Conservation (phyloP, 2,329 filamentous ascomycete genomes). For the Ceratocystis lukuohia region DNA sequence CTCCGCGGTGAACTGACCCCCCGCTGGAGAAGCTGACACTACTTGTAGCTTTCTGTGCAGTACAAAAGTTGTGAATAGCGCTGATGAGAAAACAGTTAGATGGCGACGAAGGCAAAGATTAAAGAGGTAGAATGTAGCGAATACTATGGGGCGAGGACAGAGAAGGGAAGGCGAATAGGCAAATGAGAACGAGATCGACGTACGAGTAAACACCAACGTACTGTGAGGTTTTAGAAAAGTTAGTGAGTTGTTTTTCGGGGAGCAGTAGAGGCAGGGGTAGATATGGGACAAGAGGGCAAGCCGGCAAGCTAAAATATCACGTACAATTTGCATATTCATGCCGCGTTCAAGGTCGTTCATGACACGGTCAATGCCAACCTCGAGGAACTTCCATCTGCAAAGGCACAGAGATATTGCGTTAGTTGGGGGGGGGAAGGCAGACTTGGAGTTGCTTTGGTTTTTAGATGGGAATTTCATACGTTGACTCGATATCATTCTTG, state of each 20-base stretch:
- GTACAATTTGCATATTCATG: slow-evolving; percentile 78
- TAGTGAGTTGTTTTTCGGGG: neutral
- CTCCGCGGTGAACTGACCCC: slow-evolving; percentile 42
- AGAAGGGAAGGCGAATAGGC: neutral
- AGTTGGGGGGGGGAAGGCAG: neutral
- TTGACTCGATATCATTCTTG: slow-evolving; percentile 45
- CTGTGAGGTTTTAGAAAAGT: slow-evolving; percentile 28
- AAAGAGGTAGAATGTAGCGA: neutral
- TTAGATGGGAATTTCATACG: slow-evolving; percentile 26
- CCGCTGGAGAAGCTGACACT: slow-evolving; percentile 35
- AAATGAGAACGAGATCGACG: slow-evolving; percentile 13
- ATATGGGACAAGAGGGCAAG: neutral
- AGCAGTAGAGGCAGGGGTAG: neutral
- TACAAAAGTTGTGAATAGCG: slow-evolving; percentile 97
- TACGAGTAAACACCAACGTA: slow-evolving; percentile 97
- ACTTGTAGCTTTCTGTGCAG: slow-evolving; percentile 67
- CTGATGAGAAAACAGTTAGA: slow-evolving; percentile 28
- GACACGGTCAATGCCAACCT: slow-evolving; percentile 77
- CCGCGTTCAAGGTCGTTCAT: slow-evolving; percentile 87
- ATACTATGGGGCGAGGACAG: neutral
- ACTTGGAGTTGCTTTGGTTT: neutral
- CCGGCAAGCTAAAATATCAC: neutral
- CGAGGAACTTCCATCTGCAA: slow-evolving; percentile 73
- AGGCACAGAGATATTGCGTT: neutral
- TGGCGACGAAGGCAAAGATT: too few species aligned